A percentile compares a stretch with the other conserved stretches of the same genome.
Evolutionary conservation across 139 green algal genomes (phyloP).

Genomic region (Monoraphidium neglectum): DNA sequence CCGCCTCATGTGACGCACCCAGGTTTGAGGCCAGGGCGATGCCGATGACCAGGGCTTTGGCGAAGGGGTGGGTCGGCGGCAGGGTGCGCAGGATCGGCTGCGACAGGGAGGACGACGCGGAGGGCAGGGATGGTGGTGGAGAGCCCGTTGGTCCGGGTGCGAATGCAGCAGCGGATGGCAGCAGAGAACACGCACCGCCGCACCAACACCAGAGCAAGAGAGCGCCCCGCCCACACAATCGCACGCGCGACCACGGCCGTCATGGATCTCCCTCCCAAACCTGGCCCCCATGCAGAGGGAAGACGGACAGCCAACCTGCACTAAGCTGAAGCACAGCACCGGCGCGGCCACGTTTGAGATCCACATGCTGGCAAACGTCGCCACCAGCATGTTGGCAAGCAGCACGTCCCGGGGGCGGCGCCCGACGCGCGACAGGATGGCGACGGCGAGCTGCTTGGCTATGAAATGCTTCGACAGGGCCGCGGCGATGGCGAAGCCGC

Average conservation of each 20-base stretch:
- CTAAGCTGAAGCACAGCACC: conserved; percentile 71
- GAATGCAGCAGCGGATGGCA: no score
- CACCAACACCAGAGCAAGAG: no score
- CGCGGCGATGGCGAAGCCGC: conserved; percentile 73
- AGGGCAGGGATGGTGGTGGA: no score
- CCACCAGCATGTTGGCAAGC: conserved; percentile 71
- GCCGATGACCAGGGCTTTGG: conserved; percentile 68
- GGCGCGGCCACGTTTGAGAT: conserved; percentile 80
- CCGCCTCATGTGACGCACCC: no score
- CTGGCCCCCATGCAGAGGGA: not conserved
- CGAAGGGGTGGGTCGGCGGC: conserved; percentile 46
- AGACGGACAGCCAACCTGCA: conserved; percentile 32
- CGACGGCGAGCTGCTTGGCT: conserved; percentile 57
- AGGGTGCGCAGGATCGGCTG: conserved; percentile 49
- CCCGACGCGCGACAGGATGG: conserved; percentile 55
- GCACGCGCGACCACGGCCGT: not conserved
- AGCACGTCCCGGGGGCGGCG: conserved; percentile 59
- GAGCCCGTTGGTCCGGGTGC: no score
- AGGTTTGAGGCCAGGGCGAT: conserved; percentile 79
- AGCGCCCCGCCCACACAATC: conserved; percentile 3
- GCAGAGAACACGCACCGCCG: no score
- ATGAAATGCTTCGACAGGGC: conserved; percentile 80
- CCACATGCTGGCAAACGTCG: conserved; percentile 72
- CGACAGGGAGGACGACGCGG: no score
- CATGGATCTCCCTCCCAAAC: not conserved